Conservation (phyloP, 2,329 filamentous ascomycete species). For the Paecilomyces dactylethromorphus region DNA sequence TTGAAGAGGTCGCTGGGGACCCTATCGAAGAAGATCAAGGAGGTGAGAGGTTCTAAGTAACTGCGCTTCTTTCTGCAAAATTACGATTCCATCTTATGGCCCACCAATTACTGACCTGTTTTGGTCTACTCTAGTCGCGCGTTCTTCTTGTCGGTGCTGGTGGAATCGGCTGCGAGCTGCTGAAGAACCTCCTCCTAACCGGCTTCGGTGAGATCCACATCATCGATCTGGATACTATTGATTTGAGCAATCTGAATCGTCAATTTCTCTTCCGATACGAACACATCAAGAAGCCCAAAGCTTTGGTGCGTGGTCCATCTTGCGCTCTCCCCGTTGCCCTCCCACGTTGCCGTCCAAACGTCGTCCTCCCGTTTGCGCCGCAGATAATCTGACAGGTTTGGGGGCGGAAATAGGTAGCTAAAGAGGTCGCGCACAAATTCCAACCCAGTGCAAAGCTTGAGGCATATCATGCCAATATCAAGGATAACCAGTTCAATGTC, state of each 20-base stretch:
- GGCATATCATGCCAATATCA: constrained; percentile 92
- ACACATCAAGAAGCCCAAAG: constrained; percentile 97
- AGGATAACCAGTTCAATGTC: constrained; percentile 77
- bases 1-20: constrained; percentile 39
- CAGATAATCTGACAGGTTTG: constrained; percentile 10
- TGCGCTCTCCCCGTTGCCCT: constrained; percentile 3
- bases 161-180: constrained; percentile 92
- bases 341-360: background rate
- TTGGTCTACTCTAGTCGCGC: constrained; percentile 54
- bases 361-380: background rate
- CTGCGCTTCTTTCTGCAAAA: constrained; percentile 1
- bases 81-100: background rate
- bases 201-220: constrained; percentile 92
- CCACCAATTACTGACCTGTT: background rate
- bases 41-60: constrained; percentile 24
- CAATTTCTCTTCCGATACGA: constrained; percentile 96
- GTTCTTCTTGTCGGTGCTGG: constrained; percentile 94
- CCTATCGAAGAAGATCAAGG: constrained; percentile 31
- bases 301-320: constrained; percentile 56
- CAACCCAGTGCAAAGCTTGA: constrained; percentile 82
- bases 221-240: constrained; percentile 96
- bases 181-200: constrained; percentile 90
- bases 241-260: constrained; percentile 93
- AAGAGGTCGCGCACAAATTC: constrained; percentile 83
- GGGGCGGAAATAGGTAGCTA: constrained; percentile 62